Conservation (phyloP, 2,329 filamentous ascomycete species). For the Botryotinia globosa region DNA sequence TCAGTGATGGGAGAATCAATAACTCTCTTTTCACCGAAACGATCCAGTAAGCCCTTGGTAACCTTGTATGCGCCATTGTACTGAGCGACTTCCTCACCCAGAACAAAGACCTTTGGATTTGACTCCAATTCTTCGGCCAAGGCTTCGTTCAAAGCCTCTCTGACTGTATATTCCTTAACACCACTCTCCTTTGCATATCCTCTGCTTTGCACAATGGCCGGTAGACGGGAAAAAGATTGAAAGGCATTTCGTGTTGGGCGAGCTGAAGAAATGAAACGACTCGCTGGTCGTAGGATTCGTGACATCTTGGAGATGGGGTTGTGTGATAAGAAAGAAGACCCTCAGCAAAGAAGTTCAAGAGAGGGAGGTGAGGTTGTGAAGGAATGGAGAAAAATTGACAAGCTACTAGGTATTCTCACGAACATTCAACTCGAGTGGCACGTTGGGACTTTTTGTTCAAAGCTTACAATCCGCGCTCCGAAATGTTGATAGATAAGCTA, state of each 20-base stretch:
- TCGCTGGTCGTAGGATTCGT: slow-evolving; percentile 62
- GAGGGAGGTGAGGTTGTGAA: not conserved
- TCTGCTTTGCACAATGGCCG: slow-evolving; percentile 37
- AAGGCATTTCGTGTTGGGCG: slow-evolving; percentile 50
- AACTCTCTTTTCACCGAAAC: slow-evolving; percentile 94
- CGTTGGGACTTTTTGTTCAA: slow-evolving; percentile 22
- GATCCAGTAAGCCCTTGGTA: slow-evolving; percentile 94
- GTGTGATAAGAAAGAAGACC: not conserved
- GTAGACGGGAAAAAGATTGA: slow-evolving; percentile 43
- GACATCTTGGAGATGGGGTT: slow-evolving; percentile 38
- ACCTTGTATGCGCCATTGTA: slow-evolving; percentile 99
- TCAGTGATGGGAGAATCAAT: slow-evolving; percentile 99
- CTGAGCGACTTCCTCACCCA: slow-evolving; percentile 98
- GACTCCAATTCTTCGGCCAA: slow-evolving; percentile 94
- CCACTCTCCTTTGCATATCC: slow-evolving; percentile 45
- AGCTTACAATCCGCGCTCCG: slow-evolving; percentile 18
- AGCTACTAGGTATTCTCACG: slow-evolving; percentile 7
- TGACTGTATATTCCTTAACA: slow-evolving; percentile 90
- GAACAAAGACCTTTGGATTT: slow-evolving; percentile 91
- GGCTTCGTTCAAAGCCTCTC: slow-evolving; percentile 96
- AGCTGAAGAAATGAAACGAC: slow-evolving; percentile 57
- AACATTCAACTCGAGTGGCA: slow-evolving; percentile 20
- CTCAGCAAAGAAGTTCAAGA: slow-evolving; percentile 16
- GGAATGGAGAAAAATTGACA: slow-evolving; percentile 10
- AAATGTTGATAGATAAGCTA: slow-evolving; percentile 22